Evolutionary conservation across 371 early-diverging fungal genomes (phyloP).

Genomic region (Pancytospora philotis): DNA sequence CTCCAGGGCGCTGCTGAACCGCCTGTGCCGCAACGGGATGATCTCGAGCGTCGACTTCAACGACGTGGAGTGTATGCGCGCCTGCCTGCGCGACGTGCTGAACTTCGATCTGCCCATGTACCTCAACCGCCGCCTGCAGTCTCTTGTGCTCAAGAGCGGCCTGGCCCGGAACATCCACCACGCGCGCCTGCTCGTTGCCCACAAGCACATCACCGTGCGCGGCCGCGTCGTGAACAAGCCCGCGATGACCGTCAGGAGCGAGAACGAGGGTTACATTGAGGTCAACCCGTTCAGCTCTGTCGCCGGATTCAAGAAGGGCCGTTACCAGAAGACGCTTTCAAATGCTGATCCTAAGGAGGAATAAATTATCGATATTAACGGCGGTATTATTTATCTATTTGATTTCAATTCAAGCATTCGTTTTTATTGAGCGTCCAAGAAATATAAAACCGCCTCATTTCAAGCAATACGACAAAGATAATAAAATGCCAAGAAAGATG

Average conservation of each 20-base stretch:
- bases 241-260: conserved; percentile 52
- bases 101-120: conserved; percentile 92
- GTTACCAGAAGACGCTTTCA: not conserved
- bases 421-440: too few relatives aligned
- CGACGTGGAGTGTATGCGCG: conserved; percentile 67
- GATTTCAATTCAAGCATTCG: too few relatives aligned
- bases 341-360: conserved; percentile 2
- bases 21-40: conserved; percentile 90
- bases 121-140: conserved; percentile 96
- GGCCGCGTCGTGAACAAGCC: conserved; percentile 57
- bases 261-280: conserved; percentile 57
- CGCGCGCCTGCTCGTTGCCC: conserved; percentile 90
- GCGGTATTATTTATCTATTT: not conserved
- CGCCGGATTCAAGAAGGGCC: conserved; percentile 6
- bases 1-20: conserved; percentile 92
- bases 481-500: too few relatives aligned
- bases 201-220: conserved; percentile 55
- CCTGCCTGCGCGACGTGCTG: conserved; percentile 94
- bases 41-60: conserved; percentile 63
- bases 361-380: not conserved
- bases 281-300: conserved; percentile 18
- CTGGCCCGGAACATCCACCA: conserved; percentile 97
- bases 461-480: too few relatives aligned
- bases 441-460: too few relatives aligned
- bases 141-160: conserved; percentile 93